Base-by-base conservation (phyloP, 345 rosid species). In the Hirschfeldia incana region DNA sequence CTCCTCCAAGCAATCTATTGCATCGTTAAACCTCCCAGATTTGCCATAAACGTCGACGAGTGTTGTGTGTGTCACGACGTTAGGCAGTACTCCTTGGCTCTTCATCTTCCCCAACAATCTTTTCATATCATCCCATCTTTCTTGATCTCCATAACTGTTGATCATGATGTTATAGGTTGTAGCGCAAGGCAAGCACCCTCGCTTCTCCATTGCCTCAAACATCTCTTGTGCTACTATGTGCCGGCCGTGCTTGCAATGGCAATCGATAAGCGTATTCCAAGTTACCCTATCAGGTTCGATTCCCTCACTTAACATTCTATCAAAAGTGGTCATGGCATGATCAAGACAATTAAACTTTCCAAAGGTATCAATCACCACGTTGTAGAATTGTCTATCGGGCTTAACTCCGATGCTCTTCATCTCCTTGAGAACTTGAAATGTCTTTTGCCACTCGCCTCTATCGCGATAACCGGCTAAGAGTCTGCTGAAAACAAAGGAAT, bases 251-350 rank as follows among this genome's bases (percentile, higher is more conserved):
- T 90, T 95, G 72, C 89, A 90, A 77, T 93, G 98, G 29, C 92
- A 87, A 82, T 91, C 94, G n/a, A 95, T 86, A 65, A 95, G 93
- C 4, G 99, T 91, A 81, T 95, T 95, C 99, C 99, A 93, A 0
- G 98, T 95, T 55, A 93, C 89, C 2, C 84, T 84, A 72, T 91
- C 98, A 0, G 98, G 98, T 77, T 88, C 87, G 10, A 95, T 87
- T 27, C 96, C 96, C 44, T 93, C 92, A 0, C 88, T 85, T 16
- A 91, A 75, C 98, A 93, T 93, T 69, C 89, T 80, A 67, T 91
- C 94, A 60, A 91, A 93, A 0, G 99, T 84, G 61, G 86, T 75
- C 95, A 94, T 90, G 0, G 97, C 97, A 80, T 92, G 93, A 81
- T 94, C 93, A 67, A 94, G 92, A 83, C 96, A 94, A 62, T 91